Base-by-base conservation (phyloP, 805 yeast species). In the Tetrapisispora fleetii region DNA sequence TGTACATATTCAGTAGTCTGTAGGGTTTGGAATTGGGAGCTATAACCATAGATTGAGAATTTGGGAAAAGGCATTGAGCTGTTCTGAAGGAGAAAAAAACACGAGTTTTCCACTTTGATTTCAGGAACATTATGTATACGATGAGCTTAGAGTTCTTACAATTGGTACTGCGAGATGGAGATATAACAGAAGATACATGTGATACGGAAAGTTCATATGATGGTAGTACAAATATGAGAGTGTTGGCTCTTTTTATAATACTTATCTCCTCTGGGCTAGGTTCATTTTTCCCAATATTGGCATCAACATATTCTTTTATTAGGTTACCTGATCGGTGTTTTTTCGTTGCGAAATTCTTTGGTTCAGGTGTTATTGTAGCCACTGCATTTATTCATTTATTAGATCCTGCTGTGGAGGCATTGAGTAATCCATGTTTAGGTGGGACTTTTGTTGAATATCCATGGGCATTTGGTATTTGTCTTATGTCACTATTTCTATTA, bases 321-420 rank as follows among this genome's bases (percentile, higher is more conserved):
- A 68, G 79, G 52, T 56, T 82, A 50, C 88, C 88, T 1, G 57
- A 72, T 14, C 74, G 79, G 78, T 74, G 79, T 53, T 83, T 82
- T 65, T 81, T 82, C 60, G 62, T 80, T 43, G 80, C 85, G 45
- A 84, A 83, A 58, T 84, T 75, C 65, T 85, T 85, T 60, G 95
- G 95, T 52, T 81, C 90, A 3, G 95, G 95, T 48, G 91, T 85
- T 44, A 85, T 85, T 58, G 74, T 85, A 13, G 85, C 91, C 14
- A 85, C 95, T 1, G 86, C 90, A 0, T 83, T 85, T 57, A 79
- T 85, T 30, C 95, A 85, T 67, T 68, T 85, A 51, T 65, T 85
- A 50, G 73, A 77, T 52, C 91, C 88, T 0, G 91, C 93, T 4
- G 64, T 72, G 50, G 84, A 81, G 10, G 72, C 78, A 2, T 68